Conservation (phyloP, 2,329 filamentous ascomycete genomes). For the Diaporthe ampelina region DNA sequence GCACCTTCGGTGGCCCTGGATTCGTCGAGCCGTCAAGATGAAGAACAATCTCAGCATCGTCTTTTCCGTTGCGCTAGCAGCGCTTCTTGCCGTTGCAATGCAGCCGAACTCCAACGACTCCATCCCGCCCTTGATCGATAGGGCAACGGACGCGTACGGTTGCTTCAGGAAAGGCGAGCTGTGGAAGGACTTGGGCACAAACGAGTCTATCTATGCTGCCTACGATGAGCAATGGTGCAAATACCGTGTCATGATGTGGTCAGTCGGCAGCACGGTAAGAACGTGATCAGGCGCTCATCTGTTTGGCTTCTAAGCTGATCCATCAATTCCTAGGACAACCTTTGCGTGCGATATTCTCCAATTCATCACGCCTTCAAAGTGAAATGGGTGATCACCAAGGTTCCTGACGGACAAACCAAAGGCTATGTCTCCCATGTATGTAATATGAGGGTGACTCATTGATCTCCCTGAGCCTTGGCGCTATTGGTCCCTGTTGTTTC, state of each 20-base stretch:
- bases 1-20: background rate
- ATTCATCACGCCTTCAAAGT: background rate
- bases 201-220: background rate
- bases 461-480: background rate
- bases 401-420: background rate
- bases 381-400: constrained; percentile 5
- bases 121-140: background rate
- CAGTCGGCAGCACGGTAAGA: background rate
- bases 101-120: background rate
- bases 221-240: constrained; percentile 22
- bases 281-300: background rate
- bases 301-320: background rate
- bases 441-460: background rate
- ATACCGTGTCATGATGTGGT: background rate
- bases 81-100: background rate
- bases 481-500: background rate
- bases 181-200: constrained; percentile 18
- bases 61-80: background rate
- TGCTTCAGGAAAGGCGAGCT: background rate
- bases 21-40: background rate
- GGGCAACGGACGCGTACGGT: background rate
- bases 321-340: background rate
- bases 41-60: background rate
- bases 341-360: background rate
- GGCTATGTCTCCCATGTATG: constrained; percentile 17